Conservation (phyloP, 441 rosid genomes). For the Adansonia madagascariensis region DNA sequence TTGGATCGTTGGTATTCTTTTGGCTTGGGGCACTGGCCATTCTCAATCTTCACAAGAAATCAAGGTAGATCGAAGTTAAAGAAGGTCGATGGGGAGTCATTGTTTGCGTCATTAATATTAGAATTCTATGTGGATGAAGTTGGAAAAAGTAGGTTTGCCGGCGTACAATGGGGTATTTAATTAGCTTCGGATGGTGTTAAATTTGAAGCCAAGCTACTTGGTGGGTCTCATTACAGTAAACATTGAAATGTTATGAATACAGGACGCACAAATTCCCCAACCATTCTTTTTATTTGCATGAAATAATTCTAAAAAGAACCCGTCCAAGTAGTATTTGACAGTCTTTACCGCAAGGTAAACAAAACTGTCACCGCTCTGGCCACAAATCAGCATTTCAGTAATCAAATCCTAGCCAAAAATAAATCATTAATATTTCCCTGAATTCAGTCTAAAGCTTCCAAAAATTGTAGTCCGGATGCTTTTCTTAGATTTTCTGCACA, state of each 20-base stretch:
- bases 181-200: not conserved
- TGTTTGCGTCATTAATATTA: not conserved
- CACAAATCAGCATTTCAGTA: not conserved
- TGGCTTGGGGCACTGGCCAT: constrained; percentile 33
- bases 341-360: not conserved
- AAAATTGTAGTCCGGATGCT: not conserved
- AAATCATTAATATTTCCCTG: not conserved
- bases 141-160: not conserved
- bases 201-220: not conserved
- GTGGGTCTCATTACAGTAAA: not conserved
- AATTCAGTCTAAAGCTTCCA: not conserved
- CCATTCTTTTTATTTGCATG: not conserved
- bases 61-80: not conserved
- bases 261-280: not conserved
- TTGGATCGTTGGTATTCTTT: constrained; percentile 32
- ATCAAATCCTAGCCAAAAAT: not conserved
- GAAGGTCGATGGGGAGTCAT: not conserved
- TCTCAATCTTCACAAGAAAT: constrained; percentile 37
- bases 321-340: not conserved
- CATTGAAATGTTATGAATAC: not conserved
- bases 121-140: not conserved
- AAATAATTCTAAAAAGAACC: not conserved
- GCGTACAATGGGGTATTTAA: not conserved
- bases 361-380: too few species aligned
- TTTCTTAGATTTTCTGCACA: not conserved